Base-by-base conservation (phyloP, 306 rosid genomes). In the Oxytropis ochrocephala region DNA sequence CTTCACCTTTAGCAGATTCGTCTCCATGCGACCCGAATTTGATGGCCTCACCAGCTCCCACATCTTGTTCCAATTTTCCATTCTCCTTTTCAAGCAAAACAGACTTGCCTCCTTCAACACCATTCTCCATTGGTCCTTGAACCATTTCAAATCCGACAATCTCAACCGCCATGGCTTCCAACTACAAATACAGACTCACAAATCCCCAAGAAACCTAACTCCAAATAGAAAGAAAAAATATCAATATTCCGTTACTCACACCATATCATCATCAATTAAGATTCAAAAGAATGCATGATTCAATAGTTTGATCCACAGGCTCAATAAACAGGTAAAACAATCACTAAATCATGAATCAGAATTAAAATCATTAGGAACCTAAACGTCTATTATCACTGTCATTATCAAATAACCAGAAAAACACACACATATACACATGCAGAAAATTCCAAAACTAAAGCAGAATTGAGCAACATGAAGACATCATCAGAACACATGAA, bases 21-120 rank as follows among this genome's bases (percentile, higher is more conserved):
- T 88, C 96, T 67, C 86, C 98, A 80, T 91, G 96, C 4, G 97
- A 80, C 19, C 96, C 97, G 67, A 95, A 91, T 48, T 89, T 85
- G 57, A 95, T 87, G 41, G 97, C 54, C 70, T 73, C 89, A 16
- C 69, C 75, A 55, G 70, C 78, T 46, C 72, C 87, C 8, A 65
- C 18, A 52, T 44, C 87, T 33, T 76, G 73, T 75, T 87, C 96
- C 61, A 80, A 46, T 43, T 73, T 82, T 21, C 94, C 96, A 71
- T 89, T 91, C 64, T 85, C 97, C 67, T 76, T 70, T 61, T 69
- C 83, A 64, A 29, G 51, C n/a, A 64, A 64, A 69, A 70, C 74
- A 10, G 86, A 63, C 72, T 77, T 75, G 41, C 81, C 96, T 74
- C 70, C 88, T 52, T 61, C 85, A 50, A 82, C 21, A 6, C 67